Evolutionary conservation across 257 asterid species (phyloP), one percentile per base, ranked within the genome.

Genomic region (Pogostemon cablin): DNA sequence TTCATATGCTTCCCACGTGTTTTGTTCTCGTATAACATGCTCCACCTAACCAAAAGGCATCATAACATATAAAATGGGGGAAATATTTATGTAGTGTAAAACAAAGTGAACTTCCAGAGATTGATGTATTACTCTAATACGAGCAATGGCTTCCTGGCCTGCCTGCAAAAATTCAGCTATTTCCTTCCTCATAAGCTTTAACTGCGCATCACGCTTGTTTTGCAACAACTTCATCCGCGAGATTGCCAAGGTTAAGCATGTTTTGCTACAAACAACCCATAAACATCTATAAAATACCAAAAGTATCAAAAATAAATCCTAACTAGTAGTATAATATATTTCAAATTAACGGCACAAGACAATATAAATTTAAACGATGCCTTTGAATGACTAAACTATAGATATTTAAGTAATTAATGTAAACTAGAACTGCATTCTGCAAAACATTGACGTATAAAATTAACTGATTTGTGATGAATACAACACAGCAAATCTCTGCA

Each of bases 131-230:
- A 93, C 98, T 81, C 96, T 82, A 67, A 93, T 93, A 72, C 96
- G 90, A 77, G 98, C 97, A 58, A 93, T 88, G 38, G 95, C 57
- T 81, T 93, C 97, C 68, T 88, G 97, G 69, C 97, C 98, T 60
- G 96, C 75, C 76, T 81, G 96, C 75, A 93, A 81, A 82, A 93
- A 91, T 41, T 89, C 95, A 17, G 97, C 96, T 43, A 93, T 90
- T 86, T 90, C 97, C 77, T 89, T 93, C 17, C 91, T 79, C 96
- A 91, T 90, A 65, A 84, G 81, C 86, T 75, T 93, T 69, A 91
- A 80, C 82, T 93, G 95, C 75, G 74, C 88, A 48, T 83, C 96
- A 66, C 97, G 78, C 81, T 91, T 91, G 87, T 91, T 91, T 87
- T 89, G 98, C 82, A 91, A 74, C 86, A 93, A 79, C 78, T 93